Evolutionary conservation across 495 filamentous ascomycete species (phyloP), one percentile per base, ranked within the genome.

Genomic region (Tricharina praecox): DNA sequence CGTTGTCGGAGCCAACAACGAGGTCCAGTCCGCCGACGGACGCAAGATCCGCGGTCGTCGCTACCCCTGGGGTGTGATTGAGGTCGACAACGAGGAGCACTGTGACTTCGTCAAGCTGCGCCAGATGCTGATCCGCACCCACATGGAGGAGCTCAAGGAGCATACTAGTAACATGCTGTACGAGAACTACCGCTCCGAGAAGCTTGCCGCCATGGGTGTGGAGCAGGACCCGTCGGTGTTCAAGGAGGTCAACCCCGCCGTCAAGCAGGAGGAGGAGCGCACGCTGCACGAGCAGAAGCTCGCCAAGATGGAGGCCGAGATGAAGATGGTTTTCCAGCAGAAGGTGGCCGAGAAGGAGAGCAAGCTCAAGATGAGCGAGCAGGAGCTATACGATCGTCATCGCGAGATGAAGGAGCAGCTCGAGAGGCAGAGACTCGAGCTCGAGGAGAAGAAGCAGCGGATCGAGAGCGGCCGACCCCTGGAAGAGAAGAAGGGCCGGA

Each of bases 281-380:
- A 75, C 77, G 45, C 74, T 97, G 45, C 90, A 97, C 75, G 90
- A 97, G 68, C 92, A 96, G 74, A 97, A 97, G 72, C 81, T 97
- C 53, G 81, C 85, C 57, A 97, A 97, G 84, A 97, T 97, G 90
- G 90, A 97, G 66, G 75, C 82, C 60, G 90, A 97, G 66, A 97
- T 97, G 90, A 96, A 96, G 84, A 95, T 96, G 90, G 90, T 97
- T 60, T 97, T 97, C 85, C 90, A 97, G 65, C 92, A 96, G 66
- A 97, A 97, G 81, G 90, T 97, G 18, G 76, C 83, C 50, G 90
- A 97, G 68, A 97, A 97, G 75, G 90, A 97, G 68, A 93, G 85
- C 76, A 97, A 97, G 69, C 73, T 97, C 65, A 90, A 86, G 66
- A 87, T 95, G 71, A 93, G 85, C 74, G 90, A 97, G 68, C 90